Percentiles rank a stretch among this genome's conserved stretches.
These are phyloP conservation scores for Stentor roeselii DNA, from an alignment of 73 alveolate genomes.

Conservation along the genomic window DNA sequence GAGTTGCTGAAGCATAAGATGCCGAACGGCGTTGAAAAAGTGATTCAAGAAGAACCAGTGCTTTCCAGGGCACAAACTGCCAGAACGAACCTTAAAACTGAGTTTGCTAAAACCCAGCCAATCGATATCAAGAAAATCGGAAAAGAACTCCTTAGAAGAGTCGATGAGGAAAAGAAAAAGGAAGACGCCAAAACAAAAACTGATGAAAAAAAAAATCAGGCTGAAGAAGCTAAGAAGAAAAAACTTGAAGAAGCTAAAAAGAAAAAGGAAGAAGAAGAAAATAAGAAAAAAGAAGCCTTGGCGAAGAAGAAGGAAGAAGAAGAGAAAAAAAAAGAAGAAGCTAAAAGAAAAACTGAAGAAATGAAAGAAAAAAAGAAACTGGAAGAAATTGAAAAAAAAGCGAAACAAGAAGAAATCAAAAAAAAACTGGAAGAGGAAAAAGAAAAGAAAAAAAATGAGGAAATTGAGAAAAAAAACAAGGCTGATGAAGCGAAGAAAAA, in stretches of 20 bases:
- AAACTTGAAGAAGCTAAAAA: background rate
- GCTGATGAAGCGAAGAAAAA: background rate
- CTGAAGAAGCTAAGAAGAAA: background rate
- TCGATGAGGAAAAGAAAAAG: background rate
- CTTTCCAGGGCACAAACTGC: background rate
- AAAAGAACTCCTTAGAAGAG: background rate
- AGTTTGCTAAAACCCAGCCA: no score
- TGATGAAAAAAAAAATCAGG: background rate
- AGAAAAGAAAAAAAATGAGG: background rate
- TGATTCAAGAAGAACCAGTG: background rate
- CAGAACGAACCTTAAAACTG: background rate
- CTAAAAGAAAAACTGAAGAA: background rate
- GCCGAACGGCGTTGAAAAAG: background rate
- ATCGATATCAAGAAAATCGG: background rate
- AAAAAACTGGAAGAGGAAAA: background rate
- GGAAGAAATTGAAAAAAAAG: background rate
- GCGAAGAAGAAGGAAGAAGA: background rate
- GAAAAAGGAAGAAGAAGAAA: background rate
- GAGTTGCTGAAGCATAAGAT: background rate
- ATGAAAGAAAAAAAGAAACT: background rate
- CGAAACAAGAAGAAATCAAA: background rate
- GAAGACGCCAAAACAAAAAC: background rate
- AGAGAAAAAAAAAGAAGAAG: background rate
- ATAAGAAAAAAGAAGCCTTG: background rate
- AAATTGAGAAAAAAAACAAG: no score